phyloP scores from a whole-genome alignment of 352 stramenopile species.

The Phytopythium vexans region DNA sequence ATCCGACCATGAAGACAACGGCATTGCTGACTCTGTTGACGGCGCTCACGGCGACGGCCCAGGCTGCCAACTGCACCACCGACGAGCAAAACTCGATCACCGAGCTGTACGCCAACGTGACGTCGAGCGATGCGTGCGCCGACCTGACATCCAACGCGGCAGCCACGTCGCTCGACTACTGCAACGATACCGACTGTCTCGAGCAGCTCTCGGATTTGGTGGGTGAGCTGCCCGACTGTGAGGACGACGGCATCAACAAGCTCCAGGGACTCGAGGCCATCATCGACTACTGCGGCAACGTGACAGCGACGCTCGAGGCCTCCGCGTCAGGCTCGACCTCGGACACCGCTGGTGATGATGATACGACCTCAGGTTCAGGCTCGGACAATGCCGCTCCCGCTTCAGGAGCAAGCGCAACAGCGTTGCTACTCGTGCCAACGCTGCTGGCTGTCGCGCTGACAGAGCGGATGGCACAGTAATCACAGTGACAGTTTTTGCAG shows the following conservation, averaged over 20 bases:
- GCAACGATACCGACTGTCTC: conserved; percentile 19
- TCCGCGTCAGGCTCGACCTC: background rate
- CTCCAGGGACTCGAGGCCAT: conserved; percentile 21
- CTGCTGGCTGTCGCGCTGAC: background rate
- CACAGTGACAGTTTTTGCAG: background rate
- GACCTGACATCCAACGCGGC: conserved; percentile 21
- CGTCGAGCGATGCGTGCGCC: conserved; percentile 5
- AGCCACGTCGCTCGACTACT: conserved; percentile 31
- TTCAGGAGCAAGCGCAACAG: background rate
- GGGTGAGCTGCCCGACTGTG: conserved; percentile 26
- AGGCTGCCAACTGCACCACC: conserved; percentile 15
- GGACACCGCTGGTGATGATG: background rate
- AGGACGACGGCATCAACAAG: conserved; percentile 22
- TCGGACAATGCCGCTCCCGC: background rate
- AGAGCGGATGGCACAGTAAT: conserved; percentile 6
- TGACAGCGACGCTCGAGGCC: conserved; percentile 1
- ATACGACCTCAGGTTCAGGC: background rate
- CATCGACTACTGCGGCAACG: conserved; percentile 16
- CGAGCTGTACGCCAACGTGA: conserved; percentile 14
- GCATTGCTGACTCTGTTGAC: too few species aligned
- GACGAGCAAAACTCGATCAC: conserved; percentile 12
- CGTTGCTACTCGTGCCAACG: background rate
- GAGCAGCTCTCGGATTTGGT: conserved; percentile 15
- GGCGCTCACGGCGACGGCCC: background rate
- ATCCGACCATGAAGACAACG: too few species aligned